Evolutionary conservation across 1,284 basidiomycete species (phyloP).

Genomic region (Tylopilus sp.): DNA sequence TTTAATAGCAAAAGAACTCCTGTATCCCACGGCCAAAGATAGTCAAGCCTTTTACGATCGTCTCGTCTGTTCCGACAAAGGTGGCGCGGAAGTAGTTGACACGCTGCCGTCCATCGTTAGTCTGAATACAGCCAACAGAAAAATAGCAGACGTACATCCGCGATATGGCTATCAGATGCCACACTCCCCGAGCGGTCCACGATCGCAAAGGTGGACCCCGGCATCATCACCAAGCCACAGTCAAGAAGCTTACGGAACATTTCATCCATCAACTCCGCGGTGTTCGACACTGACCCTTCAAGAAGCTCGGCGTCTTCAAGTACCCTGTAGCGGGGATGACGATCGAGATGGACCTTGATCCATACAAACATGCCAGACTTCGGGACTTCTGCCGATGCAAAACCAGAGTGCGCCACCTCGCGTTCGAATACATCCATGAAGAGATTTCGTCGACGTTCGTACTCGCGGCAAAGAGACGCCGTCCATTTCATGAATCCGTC

Average conservation of each 20-base stretch:
- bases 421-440: slow-evolving; percentile 43
- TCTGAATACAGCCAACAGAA: not conserved
- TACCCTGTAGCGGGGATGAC: slow-evolving; percentile 38
- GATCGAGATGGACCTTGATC: slow-evolving; percentile 44
- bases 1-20: slow-evolving; percentile 40
- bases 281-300: slow-evolving; percentile 37
- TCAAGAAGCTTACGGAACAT: slow-evolving; percentile 42
- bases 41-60: slow-evolving; percentile 39
- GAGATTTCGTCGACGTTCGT: slow-evolving; percentile 42
- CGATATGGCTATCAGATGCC: slow-evolving; percentile 32
- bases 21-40: slow-evolving; percentile 37
- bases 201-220: slow-evolving; percentile 46
- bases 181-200: slow-evolving; percentile 34
- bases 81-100: slow-evolving; percentile 44
- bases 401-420: slow-evolving; percentile 31
- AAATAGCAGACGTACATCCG: slow-evolving; percentile 32
- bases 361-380: slow-evolving; percentile 49
- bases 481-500: slow-evolving; percentile 47
- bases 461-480: slow-evolving; percentile 40
- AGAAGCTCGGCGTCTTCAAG: slow-evolving; percentile 26
- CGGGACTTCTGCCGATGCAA: slow-evolving; percentile 38
- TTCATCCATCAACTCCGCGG: slow-evolving; percentile 46
- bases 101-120: slow-evolving; percentile 29
- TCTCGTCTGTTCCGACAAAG: slow-evolving; percentile 44
- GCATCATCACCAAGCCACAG: slow-evolving; percentile 44